Conservation (phyloP, 73 alveolate species). For the Paramecium octaurelia region DNA sequence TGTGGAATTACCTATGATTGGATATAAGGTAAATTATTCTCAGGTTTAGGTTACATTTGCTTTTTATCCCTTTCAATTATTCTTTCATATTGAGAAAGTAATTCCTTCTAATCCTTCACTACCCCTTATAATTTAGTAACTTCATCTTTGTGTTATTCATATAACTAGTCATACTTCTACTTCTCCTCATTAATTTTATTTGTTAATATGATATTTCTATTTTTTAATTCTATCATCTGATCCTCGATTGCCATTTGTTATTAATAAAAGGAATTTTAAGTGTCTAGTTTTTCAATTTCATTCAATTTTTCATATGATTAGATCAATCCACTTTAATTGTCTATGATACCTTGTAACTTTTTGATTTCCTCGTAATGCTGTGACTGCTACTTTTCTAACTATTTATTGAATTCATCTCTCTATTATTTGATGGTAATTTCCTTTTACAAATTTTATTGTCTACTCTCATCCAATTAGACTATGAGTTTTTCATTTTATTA, state of each 20-base stretch:
- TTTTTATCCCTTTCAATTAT: neutral
- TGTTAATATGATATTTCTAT: neutral
- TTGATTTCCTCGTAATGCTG: neutral
- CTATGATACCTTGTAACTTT: neutral
- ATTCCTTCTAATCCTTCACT: neutral
- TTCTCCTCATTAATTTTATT: neutral
- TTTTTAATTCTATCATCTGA: neutral
- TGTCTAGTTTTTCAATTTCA: neutral
- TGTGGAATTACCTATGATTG: neutral
- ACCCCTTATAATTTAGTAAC: neutral
- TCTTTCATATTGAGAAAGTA: slow-evolving; percentile 28
- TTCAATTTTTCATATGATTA: slow-evolving; percentile 16
- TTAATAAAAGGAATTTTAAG: neutral
- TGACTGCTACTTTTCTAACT: neutral
- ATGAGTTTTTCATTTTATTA: neutral
- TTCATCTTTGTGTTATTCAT: neutral
- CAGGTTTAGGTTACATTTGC: neutral
- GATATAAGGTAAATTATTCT: neutral
- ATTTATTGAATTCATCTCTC: neutral
- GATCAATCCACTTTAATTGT: slow-evolving; percentile 16
- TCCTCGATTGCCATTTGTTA: neutral
- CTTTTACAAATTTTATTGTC: neutral
- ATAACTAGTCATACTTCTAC: neutral
- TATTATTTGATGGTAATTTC: neutral
- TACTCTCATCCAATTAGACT: neutral